A percentile compares a stretch with the other conserved stretches of the same genome.
Conservation (phyloP, 768 basidiomycete species). For the Boletus sp. region DNA sequence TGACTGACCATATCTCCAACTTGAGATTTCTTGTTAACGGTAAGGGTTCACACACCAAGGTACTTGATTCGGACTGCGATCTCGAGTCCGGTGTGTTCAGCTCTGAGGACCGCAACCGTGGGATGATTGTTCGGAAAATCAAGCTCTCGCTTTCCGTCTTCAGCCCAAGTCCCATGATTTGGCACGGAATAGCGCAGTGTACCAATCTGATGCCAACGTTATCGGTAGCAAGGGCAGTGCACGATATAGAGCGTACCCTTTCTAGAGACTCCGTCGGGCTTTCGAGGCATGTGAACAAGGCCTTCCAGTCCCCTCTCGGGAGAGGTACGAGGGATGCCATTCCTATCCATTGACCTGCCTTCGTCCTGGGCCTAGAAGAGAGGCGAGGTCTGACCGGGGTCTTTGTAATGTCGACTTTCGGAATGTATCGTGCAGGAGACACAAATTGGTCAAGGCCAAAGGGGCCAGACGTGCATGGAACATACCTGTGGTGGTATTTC, state of each 20-base stretch:
- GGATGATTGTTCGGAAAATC: slow-evolving; percentile 47
- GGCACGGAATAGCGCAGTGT: background rate
- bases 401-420: slow-evolving; percentile 26
- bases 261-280: slow-evolving; percentile 47
- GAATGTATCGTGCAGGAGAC: slow-evolving; percentile 17
- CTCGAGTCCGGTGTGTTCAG: slow-evolving; percentile 58
- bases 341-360: slow-evolving; percentile 44
- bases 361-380: slow-evolving; percentile 55
- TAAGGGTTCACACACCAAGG: slow-evolving; percentile 47
- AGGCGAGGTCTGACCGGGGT: slow-evolving; percentile 49
- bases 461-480: slow-evolving; percentile 32
- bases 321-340: slow-evolving; percentile 52
- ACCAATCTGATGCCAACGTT: background rate
- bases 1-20: slow-evolving; percentile 38
- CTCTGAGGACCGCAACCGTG: slow-evolving; percentile 56
- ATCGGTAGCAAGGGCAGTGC: background rate
- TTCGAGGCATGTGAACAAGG: slow-evolving; percentile 55
- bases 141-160: slow-evolving; percentile 35
- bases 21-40: slow-evolving; percentile 46
- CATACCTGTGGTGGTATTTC: slow-evolving; percentile 31
- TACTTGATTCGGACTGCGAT: slow-evolving; percentile 54
- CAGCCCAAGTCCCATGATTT: slow-evolving; percentile 49
- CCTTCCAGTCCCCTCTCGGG: slow-evolving; percentile 46
- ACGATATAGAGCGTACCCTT: slow-evolving; percentile 17
- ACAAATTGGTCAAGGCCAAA: slow-evolving; percentile 16